Conservation (phyloP, 257 asterid species). For the Solanum pimpinellifolium region DNA sequence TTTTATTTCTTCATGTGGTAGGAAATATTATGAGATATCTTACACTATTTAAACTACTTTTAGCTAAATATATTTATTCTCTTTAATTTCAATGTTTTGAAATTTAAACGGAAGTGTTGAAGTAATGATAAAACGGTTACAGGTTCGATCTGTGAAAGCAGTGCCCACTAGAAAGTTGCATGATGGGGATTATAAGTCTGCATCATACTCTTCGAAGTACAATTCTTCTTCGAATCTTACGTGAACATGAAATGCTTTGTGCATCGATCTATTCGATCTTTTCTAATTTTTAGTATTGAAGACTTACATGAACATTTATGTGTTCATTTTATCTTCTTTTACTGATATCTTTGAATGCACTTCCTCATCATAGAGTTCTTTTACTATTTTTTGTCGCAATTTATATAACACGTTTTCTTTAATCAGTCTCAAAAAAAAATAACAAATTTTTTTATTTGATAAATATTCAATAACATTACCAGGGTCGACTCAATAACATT, state of each 20-base stretch:
- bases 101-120: neutral
- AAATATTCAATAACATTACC: neutral
- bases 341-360: neutral
- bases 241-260: neutral
- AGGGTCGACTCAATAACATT: too few species aligned
- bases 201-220: too few species aligned
- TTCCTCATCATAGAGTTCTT: neutral
- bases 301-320: neutral
- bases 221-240: fast-evolving
- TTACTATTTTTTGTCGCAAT: fast-evolving
- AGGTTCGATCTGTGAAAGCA: too few species aligned
- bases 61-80: neutral
- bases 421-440: too few species aligned
- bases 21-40: neutral
- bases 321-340: neutral
- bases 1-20: neutral
- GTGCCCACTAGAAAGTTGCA: neutral
- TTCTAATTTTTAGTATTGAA: neutral
- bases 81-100: neutral
- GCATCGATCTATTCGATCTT: neutral
- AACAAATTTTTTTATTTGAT: too few species aligned
- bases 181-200: neutral
- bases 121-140: neutral
- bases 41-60: neutral
- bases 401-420: neutral